Evolutionary conservation across 257 asterid genomes (phyloP).

Genomic region (Voacanga thouarsii): DNA sequence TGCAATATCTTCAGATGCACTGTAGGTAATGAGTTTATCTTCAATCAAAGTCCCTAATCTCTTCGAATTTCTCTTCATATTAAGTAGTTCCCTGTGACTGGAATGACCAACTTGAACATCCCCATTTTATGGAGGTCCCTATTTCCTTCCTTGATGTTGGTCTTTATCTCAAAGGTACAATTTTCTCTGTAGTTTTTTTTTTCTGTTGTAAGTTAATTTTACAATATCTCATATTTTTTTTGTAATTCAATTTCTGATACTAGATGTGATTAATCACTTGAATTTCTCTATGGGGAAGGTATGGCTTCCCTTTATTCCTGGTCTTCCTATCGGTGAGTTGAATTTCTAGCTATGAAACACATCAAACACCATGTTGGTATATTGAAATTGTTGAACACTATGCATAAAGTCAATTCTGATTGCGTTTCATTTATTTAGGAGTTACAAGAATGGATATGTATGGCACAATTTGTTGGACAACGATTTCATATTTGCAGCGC

Average conservation of each 20-base stretch:
- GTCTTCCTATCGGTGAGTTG: constrained; percentile 66
- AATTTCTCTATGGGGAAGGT: constrained; percentile 77
- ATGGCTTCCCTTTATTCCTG: constrained; percentile 78
- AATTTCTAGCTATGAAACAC: background rate
- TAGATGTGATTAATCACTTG: constrained; percentile 72
- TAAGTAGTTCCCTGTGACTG: no score
- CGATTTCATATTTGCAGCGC: constrained; percentile 76
- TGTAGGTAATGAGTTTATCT: no score
- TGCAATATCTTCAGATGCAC: no score
- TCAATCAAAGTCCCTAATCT: no score
- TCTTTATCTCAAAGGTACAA: constrained; percentile 58
- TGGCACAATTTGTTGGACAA: constrained; percentile 90
- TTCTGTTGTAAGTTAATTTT: background rate
- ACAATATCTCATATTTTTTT: background rate
- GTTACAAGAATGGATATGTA: constrained; percentile 79
- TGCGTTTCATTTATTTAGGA: constrained; percentile 35
- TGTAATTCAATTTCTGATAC: background rate
- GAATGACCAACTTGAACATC: constrained; percentile 88
- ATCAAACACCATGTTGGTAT: background rate
- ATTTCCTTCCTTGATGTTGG: constrained; percentile 53
- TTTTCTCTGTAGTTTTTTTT: background rate
- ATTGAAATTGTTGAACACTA: background rate
- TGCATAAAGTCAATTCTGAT: background rate
- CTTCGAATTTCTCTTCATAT: no score
- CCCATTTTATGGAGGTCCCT: constrained; percentile 93